A percentile compares a stretch with the other conserved stretches of the same genome.
These are phyloP conservation scores for Mangifera indica DNA, from an alignment of 345 rosid species.

Conservation along the genomic window DNA sequence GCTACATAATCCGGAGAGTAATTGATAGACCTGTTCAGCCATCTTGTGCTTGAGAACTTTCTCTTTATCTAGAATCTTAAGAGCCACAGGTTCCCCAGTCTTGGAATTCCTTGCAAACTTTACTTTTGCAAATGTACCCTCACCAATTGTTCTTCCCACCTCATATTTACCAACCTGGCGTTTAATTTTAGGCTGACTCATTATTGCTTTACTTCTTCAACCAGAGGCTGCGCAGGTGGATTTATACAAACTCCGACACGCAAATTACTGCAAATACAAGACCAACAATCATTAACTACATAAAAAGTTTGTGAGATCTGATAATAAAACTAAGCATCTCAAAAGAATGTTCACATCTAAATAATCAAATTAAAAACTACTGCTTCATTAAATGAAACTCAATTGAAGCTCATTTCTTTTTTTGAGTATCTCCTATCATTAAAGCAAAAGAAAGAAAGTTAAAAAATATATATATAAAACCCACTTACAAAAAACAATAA, in stretches of 20 bases:
- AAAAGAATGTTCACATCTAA: no score
- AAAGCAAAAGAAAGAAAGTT: no score
- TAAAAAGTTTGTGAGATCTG: no score
- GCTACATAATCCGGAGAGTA: not conserved
- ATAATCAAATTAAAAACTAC: no score
- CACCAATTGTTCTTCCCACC: slow-evolving; percentile 95
- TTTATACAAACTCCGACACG: slow-evolving; percentile 4
- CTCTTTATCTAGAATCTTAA: slow-evolving; percentile 95
- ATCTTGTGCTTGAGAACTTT: slow-evolving; percentile 95
- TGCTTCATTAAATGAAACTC: no score
- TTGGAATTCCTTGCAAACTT: slow-evolving; percentile 90
- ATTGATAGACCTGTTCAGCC: slow-evolving; percentile 78
- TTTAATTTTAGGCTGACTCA: slow-evolving; percentile 74
- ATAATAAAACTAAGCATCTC: no score
- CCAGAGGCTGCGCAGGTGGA: slow-evolving; percentile 10
- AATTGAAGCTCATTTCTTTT: no score
- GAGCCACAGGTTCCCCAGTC: slow-evolving; percentile 81
- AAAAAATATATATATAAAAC: not conserved
- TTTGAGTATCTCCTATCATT: no score
- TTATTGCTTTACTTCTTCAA: slow-evolving; percentile 22
- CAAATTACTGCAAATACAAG: not conserved
- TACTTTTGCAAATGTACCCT: slow-evolving; percentile 96
- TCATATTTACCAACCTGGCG: slow-evolving; percentile 88
- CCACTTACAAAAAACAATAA: not conserved
- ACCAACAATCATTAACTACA: not conserved